Percentiles rank a stretch among this genome's conserved stretches.
Conservation (phyloP, 805 yeast genomes). For the Candida awuae region DNA sequence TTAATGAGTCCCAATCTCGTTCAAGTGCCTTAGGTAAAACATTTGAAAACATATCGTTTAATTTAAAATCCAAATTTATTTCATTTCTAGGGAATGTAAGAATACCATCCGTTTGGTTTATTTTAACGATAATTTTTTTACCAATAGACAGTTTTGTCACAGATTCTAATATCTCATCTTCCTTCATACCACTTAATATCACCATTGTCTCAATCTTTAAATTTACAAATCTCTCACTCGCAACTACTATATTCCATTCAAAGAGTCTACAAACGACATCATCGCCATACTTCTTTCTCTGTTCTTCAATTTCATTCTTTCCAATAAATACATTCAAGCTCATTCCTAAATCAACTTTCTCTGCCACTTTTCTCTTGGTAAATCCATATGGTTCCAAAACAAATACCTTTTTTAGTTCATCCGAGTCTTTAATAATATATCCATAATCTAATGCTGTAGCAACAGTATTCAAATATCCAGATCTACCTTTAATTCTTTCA, state of each 20-base stretch:
- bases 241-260: not conserved
- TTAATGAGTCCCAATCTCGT: constrained; percentile 1
- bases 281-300: too few species aligned
- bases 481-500: not conserved
- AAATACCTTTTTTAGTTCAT: not conserved
- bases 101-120: constrained; percentile 19
- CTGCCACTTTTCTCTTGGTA: not conserved
- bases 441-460: not conserved
- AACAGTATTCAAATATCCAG: not conserved
- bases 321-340: too few species aligned
- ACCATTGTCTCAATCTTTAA: constrained; percentile 14
- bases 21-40: constrained; percentile 3
- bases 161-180: constrained; percentile 5
- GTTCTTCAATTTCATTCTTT: too few species aligned
- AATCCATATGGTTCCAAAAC: constrained; percentile 8
- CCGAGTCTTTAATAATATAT: not conserved
- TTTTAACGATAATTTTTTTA: constrained; percentile 18
- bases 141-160: constrained; percentile 1
- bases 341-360: not conserved
- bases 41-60: not conserved
- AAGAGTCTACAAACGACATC: too few species aligned
- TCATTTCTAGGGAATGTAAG: constrained; percentile 2
- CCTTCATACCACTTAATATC: constrained; percentile 10
- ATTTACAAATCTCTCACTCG: not conserved
- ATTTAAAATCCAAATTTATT: not conserved